A percentile compares a stretch with the other conserved stretches of the same genome.
Evolutionary conservation across 2,329 filamentous ascomycete genomes (phyloP).

Genomic region (Penicillium sp.): DNA sequence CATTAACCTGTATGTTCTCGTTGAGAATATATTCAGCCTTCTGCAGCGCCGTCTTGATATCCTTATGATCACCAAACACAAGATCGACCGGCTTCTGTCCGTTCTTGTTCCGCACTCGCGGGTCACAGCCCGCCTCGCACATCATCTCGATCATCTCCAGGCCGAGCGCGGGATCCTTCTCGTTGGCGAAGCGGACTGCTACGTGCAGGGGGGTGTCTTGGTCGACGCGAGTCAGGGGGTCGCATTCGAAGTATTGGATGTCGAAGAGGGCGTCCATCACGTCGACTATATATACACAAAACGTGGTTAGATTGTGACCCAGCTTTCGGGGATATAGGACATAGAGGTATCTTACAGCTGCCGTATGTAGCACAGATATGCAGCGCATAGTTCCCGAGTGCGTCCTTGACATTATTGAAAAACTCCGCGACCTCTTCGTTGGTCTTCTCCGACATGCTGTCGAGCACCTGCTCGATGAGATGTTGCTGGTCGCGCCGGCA

Average conservation of each 20-base stretch:
- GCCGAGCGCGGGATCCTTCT: slow-evolving; percentile 42
- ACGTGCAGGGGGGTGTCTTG: slow-evolving; percentile 45
- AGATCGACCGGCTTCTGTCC: slow-evolving; percentile 44
- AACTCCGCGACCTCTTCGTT: slow-evolving; percentile 65
- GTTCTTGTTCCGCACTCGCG: slow-evolving; percentile 46
- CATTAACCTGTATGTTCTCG: slow-evolving; percentile 37
- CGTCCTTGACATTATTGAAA: slow-evolving; percentile 80
- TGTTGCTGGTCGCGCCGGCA: slow-evolving; percentile 90
- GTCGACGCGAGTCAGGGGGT: slow-evolving; percentile 44
- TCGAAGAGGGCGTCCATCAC: slow-evolving; percentile 46
- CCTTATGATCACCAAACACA: slow-evolving; percentile 39
- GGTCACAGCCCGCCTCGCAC: slow-evolving; percentile 47
- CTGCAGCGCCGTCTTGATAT: slow-evolving; percentile 39
- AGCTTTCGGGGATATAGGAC: background rate
- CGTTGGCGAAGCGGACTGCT: slow-evolving; percentile 45
- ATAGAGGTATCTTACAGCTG: slow-evolving; percentile 74
- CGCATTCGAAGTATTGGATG: slow-evolving; percentile 47
- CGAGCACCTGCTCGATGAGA: slow-evolving; percentile 71
- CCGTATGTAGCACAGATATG: slow-evolving; percentile 84
- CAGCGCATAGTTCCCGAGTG: slow-evolving; percentile 82
- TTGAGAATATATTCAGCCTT: slow-evolving; percentile 46
- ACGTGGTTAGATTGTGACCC: background rate
- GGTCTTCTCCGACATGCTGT: slow-evolving; percentile 54
- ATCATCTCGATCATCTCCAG: slow-evolving; percentile 47
- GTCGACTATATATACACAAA: slow-evolving; percentile 32